Evolutionary conservation across 163 green algal genomes (phyloP).

Genomic region (Scenedesmus sp.): DNA sequence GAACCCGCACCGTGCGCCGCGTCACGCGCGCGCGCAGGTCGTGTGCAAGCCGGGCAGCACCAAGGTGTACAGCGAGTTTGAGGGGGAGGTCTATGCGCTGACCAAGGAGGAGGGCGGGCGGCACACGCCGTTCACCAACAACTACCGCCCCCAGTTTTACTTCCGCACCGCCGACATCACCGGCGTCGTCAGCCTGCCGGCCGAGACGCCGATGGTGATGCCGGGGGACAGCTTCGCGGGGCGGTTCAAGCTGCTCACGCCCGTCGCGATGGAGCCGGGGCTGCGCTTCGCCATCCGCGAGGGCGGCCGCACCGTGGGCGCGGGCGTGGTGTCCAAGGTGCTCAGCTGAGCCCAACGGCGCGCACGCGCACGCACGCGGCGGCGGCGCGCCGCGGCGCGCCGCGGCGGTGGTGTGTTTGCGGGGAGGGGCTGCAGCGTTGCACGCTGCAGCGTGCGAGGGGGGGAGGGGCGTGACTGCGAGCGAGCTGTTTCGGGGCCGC

Average conservation of each 20-base stretch:
- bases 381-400: too few relatives aligned
- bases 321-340: conserved; percentile 89
- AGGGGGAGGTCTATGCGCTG: conserved; percentile 94
- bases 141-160: conserved; percentile 99
- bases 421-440: too few relatives aligned
- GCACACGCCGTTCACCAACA: conserved; percentile 99
- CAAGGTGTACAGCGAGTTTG: conserved; percentile 82
- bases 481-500: too few relatives aligned
- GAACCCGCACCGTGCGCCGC: too few relatives aligned
- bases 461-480: background rate
- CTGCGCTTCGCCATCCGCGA: conserved; percentile 97
- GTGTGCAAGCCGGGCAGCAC: conserved; percentile 80
- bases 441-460: too few relatives aligned
- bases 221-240: conserved; percentile 96
- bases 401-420: too few relatives aligned
- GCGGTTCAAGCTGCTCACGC: conserved; percentile 88
- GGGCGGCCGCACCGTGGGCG: conserved; percentile 94
- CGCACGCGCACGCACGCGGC: background rate
- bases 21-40: too few relatives aligned
- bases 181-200: conserved; percentile 80
- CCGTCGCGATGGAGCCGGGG: conserved; percentile 88
- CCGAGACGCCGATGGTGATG: conserved; percentile 97
- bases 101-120: conserved; percentile 99
- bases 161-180: conserved; percentile 98
- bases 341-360: conserved; percentile 18